Evolutionary conservation across 768 basidiomycete genomes (phyloP), one percentile per base, ranked within the genome.

Genomic region (Lentinula boryana): DNA sequence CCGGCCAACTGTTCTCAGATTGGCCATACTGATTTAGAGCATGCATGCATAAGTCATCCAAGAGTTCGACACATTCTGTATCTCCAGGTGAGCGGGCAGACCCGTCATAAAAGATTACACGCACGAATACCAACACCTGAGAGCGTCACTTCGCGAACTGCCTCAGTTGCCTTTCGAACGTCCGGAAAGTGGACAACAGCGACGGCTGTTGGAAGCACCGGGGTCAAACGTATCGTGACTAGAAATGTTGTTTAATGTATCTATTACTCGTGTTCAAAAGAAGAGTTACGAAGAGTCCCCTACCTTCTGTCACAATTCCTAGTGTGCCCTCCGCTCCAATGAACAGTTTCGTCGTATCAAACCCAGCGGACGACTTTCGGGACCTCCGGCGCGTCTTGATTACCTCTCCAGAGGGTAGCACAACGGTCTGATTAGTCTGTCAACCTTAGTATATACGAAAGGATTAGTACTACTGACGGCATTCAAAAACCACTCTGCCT

Each of bases 401-500:
- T 12, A 96, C 87, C 68, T 93, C 84, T 1, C 95, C 95, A 5
- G 84, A 86, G 2, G 94, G 91, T 2, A 58, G 33, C 21, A 58
- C 57, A 2, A 58, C 57, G 5, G 57, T 58, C 57, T 58, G 12
- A 7, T 27, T 15, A n/a, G 16, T 9, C 9, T 18, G 4, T 31
- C 8, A 31, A 21, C 15, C 21, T 32, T 16, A 8, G 18, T 10
- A 54, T 9, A 31, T 31, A 0, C 6, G 40, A 16, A 31, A 40
- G 18, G 10, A 43, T 5, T 21, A 23, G n/a, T n/a, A 35, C 12
- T 9, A 74, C 82, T 54, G 67, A 91, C 91, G 23, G 82, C 82
- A 65, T 94, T 94, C 46, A 95, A 75, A 67, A 95, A 92, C 93
- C 93, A 95, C 73, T 95, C 93, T 0, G 78, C 89, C 68, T 88